Percentiles rank a stretch among this genome's conserved stretches.
Conservation (phyloP, 768 basidiomycete genomes). For the Lyophyllum semitale region DNA sequence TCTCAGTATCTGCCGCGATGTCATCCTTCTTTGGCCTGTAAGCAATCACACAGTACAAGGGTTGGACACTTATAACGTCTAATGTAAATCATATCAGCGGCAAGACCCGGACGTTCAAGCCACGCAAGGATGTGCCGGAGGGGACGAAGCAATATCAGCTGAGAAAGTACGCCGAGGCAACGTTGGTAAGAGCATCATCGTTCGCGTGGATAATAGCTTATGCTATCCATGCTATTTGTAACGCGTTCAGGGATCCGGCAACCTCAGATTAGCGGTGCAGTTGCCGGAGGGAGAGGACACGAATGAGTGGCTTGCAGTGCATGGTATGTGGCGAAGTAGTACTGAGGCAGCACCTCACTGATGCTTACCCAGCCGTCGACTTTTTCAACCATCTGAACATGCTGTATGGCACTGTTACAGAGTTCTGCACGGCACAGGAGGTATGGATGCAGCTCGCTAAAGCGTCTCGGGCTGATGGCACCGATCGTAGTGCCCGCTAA, state of each 20-base stretch:
- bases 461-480: neutral
- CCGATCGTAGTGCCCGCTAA: slow-evolving; percentile 79
- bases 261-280: slow-evolving; percentile 87
- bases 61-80: neutral
- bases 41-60: slow-evolving; percentile 32
- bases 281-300: slow-evolving; percentile 96
- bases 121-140: slow-evolving; percentile 91
- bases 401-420: slow-evolving; percentile 97
- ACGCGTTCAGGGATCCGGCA: slow-evolving; percentile 82
- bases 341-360: neutral
- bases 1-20: slow-evolving; percentile 42
- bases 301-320: slow-evolving; percentile 99
- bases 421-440: slow-evolving; percentile 95
- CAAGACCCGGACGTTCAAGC: slow-evolving; percentile 95
- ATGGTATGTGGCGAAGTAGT: slow-evolving; percentile 58
- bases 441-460: slow-evolving; percentile 38
- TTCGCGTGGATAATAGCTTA: neutral
- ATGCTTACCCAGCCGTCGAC: slow-evolving; percentile 74
- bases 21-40: slow-evolving; percentile 89
- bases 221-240: neutral
- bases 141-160: slow-evolving; percentile 98
- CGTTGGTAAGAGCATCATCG: slow-evolving; percentile 56
- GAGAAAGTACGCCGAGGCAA: slow-evolving; percentile 97
- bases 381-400: slow-evolving; percentile 99
- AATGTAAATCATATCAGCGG: slow-evolving; percentile 47